phyloP scores from a whole-genome alignment of 495 filamentous ascomycete genomes.

The Aspergillus bridgeri region DNA sequence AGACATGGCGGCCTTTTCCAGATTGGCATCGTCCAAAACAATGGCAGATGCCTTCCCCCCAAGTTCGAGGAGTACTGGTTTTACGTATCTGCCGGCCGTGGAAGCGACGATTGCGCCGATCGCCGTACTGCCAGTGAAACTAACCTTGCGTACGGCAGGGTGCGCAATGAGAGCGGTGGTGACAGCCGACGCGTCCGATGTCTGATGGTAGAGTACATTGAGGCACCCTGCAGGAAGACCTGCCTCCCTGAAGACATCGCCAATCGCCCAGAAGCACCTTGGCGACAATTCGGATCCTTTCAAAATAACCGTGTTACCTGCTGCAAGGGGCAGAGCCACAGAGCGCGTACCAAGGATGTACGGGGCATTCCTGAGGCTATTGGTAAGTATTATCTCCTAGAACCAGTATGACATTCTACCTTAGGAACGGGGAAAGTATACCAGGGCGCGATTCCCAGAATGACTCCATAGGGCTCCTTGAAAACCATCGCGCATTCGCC shows the following conservation, averaged over 20 bases:
- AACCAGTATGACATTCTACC: background rate
- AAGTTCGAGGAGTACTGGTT: constrained; percentile 60
- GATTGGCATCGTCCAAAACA: constrained; percentile 56
- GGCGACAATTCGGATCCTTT: constrained; percentile 79
- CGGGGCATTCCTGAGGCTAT: constrained; percentile 54
- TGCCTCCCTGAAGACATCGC: constrained; percentile 66
- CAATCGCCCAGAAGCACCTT: constrained; percentile 68
- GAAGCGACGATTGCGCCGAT: constrained; percentile 56
- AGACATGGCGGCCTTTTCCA: constrained; percentile 51
- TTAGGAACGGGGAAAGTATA: constrained; percentile 27
- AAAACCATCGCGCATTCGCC: constrained; percentile 64
- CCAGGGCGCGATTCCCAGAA: constrained; percentile 84
- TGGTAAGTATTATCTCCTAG: background rate
- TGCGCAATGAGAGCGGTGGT: constrained; percentile 56
- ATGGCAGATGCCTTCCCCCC: constrained; percentile 60
- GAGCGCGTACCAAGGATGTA: constrained; percentile 64
- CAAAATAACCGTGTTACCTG: constrained; percentile 72
- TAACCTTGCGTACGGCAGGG: constrained; percentile 57
- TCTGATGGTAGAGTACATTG: constrained; percentile 53
- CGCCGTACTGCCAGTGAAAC: constrained; percentile 58
- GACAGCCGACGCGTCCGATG: constrained; percentile 50
- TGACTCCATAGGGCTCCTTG: constrained; percentile 78
- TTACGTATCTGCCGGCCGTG: constrained; percentile 52
- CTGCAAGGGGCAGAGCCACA: constrained; percentile 71
- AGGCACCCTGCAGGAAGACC: constrained; percentile 61